Conservation (phyloP, 2,329 filamentous ascomycete species). For the Daldinia sp. region DNA sequence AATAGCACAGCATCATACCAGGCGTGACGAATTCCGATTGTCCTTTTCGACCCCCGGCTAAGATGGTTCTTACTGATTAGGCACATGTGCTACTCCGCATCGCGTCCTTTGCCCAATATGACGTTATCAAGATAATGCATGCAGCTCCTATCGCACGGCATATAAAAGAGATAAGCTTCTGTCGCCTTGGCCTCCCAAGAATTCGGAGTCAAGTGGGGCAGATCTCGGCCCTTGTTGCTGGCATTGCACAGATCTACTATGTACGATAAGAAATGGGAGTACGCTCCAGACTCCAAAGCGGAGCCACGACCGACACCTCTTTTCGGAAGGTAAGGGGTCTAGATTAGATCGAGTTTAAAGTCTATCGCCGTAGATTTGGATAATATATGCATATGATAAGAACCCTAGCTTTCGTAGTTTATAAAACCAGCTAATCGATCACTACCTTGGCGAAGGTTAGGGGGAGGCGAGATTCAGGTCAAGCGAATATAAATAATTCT, state of each 20-base stretch:
- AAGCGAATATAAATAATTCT: too few relatives aligned
- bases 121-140: constrained; percentile 6
- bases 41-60: neutral
- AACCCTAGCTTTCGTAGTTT: neutral
- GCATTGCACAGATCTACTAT: constrained; percentile 12
- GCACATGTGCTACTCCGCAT: neutral
- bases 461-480: too few relatives aligned
- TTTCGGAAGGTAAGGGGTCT: constrained; percentile 25
- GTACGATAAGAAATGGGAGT: constrained; percentile 11
- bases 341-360: constrained; percentile 24
- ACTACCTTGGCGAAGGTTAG: too few relatives aligned
- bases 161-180: constrained; percentile 29
- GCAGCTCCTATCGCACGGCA: constrained; percentile 9
- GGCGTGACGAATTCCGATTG: neutral
- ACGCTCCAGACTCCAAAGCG: neutral
- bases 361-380: neutral
- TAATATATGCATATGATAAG: neutral
- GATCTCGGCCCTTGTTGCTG: neutral
- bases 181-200: constrained; percentile 5
- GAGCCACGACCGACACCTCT: constrained; percentile 12
- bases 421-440: too few relatives aligned
- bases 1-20: neutral
- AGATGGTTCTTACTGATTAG: neutral
- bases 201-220: constrained; percentile 18
- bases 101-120: neutral